phyloP scores from a whole-genome alignment of 176 grass and related monocot species.

The Triticum monococcum region DNA sequence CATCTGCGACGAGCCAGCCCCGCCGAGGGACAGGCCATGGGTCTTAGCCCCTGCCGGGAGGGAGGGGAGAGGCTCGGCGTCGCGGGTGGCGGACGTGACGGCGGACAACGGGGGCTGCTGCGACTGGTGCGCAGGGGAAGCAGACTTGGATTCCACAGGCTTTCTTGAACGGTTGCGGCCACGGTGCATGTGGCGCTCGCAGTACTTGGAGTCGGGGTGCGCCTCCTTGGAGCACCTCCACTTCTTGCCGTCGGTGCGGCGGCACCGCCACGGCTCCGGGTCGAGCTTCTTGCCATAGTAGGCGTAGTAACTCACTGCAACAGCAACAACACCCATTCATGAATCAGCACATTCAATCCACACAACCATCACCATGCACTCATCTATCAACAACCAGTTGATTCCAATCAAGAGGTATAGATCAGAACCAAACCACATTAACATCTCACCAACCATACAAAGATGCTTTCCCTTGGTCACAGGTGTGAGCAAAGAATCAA shows the following conservation, averaged over 20 bases:
- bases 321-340: not conserved
- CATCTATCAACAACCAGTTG: not conserved
- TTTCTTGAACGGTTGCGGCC: conserved; percentile 99
- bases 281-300: conserved; percentile 99
- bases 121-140: conserved; percentile 47
- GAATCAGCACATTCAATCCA: conserved; percentile 13
- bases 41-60: conserved; percentile 24
- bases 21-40: conserved; percentile 62
- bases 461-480: conserved; percentile 12
- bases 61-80: conserved; percentile 41
- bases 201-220: conserved; percentile 98
- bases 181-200: conserved; percentile 99
- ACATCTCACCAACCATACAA: conserved; percentile 38
- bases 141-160: conserved; percentile 98
- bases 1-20: conserved; percentile 54
- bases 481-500: conserved; percentile 30
- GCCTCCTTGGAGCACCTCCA: conserved; percentile 99
- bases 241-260: conserved; percentile 97
- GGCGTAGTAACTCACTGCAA: conserved; percentile 86
- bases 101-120: conserved; percentile 59
- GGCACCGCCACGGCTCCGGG: conserved; percentile 94
- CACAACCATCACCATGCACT: not conserved
- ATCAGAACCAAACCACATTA: conserved; percentile 26
- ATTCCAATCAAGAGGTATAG: conserved; percentile 6
- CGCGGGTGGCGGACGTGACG: conserved; percentile 42